These are phyloP conservation scores for Martensiomyces pterosporus DNA, from an alignment of 192 early-diverging fungal species.

Conservation along the genomic window DNA sequence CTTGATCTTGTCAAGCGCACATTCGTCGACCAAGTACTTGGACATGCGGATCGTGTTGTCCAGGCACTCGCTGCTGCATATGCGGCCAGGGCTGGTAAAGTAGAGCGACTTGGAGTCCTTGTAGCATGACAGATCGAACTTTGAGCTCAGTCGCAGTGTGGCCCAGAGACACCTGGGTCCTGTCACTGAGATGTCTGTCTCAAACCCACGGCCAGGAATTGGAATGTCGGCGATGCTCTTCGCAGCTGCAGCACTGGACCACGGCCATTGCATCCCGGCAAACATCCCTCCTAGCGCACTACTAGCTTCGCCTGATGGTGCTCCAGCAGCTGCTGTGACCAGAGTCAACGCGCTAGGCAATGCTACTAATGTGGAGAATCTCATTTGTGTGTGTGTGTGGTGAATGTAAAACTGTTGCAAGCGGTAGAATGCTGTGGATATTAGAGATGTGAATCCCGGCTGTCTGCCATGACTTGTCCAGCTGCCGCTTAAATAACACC, in stretches of 20 bases:
- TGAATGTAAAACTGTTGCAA: too few relatives aligned
- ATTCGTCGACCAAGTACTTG: constrained; percentile 27
- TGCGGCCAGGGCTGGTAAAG: constrained; percentile 32
- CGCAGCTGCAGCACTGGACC: too few relatives aligned
- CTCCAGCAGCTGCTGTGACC: neutral
- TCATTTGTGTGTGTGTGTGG: too few relatives aligned
- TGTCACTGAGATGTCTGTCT: constrained; percentile 24
- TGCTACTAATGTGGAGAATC: too few relatives aligned
- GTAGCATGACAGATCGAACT: constrained; percentile 31
- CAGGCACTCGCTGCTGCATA: constrained; percentile 34
- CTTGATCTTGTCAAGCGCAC: constrained; percentile 13
- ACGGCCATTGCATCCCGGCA: constrained; percentile 30
- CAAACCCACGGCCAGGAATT: constrained; percentile 17
- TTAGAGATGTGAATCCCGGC: too few relatives aligned
- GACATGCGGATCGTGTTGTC: constrained; percentile 30
- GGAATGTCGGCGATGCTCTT: constrained; percentile 25
- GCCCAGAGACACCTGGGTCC: constrained; percentile 30
- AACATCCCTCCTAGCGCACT: too few relatives aligned
- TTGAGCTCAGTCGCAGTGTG: constrained; percentile 5
- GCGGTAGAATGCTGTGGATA: too few relatives aligned
- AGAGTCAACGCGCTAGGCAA: neutral
- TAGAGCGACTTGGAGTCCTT: constrained; percentile 28
- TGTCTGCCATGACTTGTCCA: too few relatives aligned
- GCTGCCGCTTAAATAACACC: too few relatives aligned
- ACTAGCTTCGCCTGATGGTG: neutral